Evolutionary conservation across 2,329 filamentous ascomycete genomes (phyloP), one percentile per base, ranked within the genome.

Genomic region (Byssochlamys sp.): DNA sequence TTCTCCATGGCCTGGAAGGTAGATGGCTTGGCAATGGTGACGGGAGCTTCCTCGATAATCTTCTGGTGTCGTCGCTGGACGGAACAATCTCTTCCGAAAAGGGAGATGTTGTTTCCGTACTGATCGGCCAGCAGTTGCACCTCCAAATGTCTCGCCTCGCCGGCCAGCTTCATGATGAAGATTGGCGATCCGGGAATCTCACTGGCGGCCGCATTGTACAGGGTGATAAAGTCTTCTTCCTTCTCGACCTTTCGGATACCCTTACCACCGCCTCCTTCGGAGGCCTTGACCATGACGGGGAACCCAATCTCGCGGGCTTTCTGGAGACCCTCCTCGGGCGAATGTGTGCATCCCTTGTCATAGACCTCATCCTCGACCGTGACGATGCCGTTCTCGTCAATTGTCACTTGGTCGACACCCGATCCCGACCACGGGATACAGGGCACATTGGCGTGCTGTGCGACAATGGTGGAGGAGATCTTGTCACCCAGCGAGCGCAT

Each of bases 271-370:
- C 94, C 94, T 78, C 94, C 94, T 80, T 99, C 94, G 2, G 94
- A 97, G n/a, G 94, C 94, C 81, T 99, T 99, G 75, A 99, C 90
- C 94, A 99, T 99, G 80, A 99, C 89, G 14, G 94, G 94, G 80
- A 99, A 99, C 65, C 94, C 94, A 73, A 99, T 99, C 70, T 90
- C 83, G 73, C 84, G 85, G 59, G 94, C 94, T 70, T 88, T 91
- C 69, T 84, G 78, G 54, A 99, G 83, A 77, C 92, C 94, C 77
- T 99, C 91, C 75, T 96, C 80, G 75, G 90, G 91, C 25, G 89
- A 91, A 71, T 84, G 84, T 53, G 95, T 94, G 75, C 94, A 99
- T 62, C 94, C 94, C 76, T 91, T 89, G 67, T 86, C 82, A 75
- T 99, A 99, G 59, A 95, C 71, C 4, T 90, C 79, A 56, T 96